A percentile compares a stretch with the other conserved stretches of the same genome.
These are phyloP conservation scores for Kitagawia praeruptora DNA, from an alignment of 129 eudicot species.

Conservation along the genomic window DNA sequence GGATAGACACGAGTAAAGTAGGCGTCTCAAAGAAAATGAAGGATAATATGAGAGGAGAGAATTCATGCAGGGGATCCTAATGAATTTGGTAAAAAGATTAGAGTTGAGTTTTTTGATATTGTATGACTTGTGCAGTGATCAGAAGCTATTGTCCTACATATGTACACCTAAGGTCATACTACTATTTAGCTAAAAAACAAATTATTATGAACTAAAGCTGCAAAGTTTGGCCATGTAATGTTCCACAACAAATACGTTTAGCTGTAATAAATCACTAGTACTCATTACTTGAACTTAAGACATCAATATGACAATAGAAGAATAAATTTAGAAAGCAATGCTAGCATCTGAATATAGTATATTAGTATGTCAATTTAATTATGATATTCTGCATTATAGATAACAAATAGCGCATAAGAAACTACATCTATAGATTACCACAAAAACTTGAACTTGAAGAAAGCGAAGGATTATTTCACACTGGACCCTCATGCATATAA, in stretches of 20 bases:
- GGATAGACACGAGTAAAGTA: not conserved
- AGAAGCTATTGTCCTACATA: not conserved
- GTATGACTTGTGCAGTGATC: not conserved
- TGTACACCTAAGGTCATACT: not conserved
- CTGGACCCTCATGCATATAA: not conserved
- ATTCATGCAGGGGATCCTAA: not conserved
- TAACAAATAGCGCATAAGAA: slow-evolving; percentile 1
- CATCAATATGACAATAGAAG: not conserved
- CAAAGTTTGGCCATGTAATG: not conserved
- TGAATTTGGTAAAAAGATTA: not conserved
- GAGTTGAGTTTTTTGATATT: not conserved
- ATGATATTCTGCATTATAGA: not conserved
- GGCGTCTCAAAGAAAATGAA: not conserved
- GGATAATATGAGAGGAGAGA: not conserved
- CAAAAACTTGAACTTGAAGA: not conserved
- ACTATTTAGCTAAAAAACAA: not conserved
- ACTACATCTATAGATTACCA: not conserved
- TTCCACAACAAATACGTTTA: not conserved
- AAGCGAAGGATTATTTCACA: not conserved
- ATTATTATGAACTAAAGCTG: not conserved
- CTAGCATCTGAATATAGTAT: not conserved
- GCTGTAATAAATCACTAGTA: not conserved
- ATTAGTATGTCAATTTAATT: not conserved
- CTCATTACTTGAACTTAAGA: not conserved
- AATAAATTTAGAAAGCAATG: not conserved